Evolutionary conservation across 106 monocot genomes (phyloP).

Genomic region (Acorus gramineus): DNA sequence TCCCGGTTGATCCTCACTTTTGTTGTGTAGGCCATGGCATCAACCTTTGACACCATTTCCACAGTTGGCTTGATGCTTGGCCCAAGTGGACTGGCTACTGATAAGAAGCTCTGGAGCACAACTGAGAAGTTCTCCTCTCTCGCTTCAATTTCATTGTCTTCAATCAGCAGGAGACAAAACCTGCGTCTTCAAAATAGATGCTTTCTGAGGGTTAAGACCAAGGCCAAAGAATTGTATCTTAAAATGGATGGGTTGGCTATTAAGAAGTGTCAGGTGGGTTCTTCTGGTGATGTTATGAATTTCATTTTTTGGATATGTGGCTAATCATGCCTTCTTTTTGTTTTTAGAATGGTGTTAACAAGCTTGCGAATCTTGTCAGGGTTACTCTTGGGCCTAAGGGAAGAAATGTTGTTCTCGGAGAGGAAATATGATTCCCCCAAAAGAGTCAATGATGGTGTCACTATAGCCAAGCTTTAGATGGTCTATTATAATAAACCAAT

Average conservation of each 20-base stretch:
- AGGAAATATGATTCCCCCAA: conserved; percentile 99
- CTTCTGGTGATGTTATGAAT: neutral
- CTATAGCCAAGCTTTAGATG: conserved; percentile 79
- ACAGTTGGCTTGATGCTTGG: conserved; percentile 39
- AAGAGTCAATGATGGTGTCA: conserved; percentile 97
- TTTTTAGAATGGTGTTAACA: conserved; percentile 83
- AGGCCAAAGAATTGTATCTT: conserved; percentile 89
- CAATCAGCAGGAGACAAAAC: conserved; percentile 20
- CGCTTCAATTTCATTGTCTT: conserved; percentile 40
- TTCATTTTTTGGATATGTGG: neutral
- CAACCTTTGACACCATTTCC: conserved; percentile 44
- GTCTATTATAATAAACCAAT: no score
- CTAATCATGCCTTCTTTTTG: no score
- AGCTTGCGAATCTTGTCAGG: conserved; percentile 95
- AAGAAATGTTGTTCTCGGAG: conserved; percentile 92
- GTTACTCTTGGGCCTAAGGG: conserved; percentile 97
- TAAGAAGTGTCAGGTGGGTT: conserved; percentile 73
- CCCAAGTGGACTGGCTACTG: conserved; percentile 25
- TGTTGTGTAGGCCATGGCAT: conserved; percentile 51
- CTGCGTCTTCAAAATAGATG: conserved; percentile 33
- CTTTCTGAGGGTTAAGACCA: conserved; percentile 36
- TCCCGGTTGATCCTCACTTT: no score
- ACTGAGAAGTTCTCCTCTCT: conserved; percentile 35
- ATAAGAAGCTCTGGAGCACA: conserved; percentile 36
- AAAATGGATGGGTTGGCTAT: conserved; percentile 93